phyloP scores from a whole-genome alignment of 352 stramenopile species.

The Pythium sp. region DNA sequence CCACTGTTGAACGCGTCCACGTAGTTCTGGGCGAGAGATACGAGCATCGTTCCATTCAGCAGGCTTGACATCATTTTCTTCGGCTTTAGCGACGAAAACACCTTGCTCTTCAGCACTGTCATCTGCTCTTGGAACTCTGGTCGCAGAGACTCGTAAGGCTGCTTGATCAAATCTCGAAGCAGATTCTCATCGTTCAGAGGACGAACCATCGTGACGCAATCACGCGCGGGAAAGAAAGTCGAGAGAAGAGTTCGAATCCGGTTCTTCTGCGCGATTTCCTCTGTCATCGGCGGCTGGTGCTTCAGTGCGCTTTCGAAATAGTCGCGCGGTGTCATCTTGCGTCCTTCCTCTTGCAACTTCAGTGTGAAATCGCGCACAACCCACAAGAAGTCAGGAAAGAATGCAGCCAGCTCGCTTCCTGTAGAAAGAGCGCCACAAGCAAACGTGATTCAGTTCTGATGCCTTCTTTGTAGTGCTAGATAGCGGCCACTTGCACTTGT shows the following conservation, averaged over 20 bases:
- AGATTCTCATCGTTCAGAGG: slow-evolving; percentile 65
- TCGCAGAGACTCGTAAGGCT: slow-evolving; percentile 57
- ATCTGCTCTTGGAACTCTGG: slow-evolving; percentile 68
- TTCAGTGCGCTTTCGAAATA: slow-evolving; percentile 80
- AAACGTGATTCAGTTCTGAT: not conserved
- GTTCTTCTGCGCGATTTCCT: slow-evolving; percentile 62
- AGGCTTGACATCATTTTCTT: slow-evolving; percentile 65
- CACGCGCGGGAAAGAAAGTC: slow-evolving; percentile 69
- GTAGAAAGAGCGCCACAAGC: not conserved
- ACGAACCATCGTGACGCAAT: slow-evolving; percentile 79
- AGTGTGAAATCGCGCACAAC: slow-evolving; percentile 79
- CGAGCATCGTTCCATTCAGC: slow-evolving; percentile 69
- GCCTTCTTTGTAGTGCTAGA: not conserved
- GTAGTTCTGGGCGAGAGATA: slow-evolving; percentile 62
- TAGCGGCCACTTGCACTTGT: not conserved
- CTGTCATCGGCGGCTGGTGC: slow-evolving; percentile 39
- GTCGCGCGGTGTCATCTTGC: slow-evolving; percentile 49
- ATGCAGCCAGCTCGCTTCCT: slow-evolving; percentile 42
- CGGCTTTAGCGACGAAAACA: slow-evolving; percentile 50
- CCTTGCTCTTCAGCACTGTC: slow-evolving; percentile 47
- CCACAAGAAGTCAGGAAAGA: slow-evolving; percentile 77
- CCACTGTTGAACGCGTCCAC: slow-evolving; percentile 67
- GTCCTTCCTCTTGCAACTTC: slow-evolving; percentile 56
- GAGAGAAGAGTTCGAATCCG: slow-evolving; percentile 50
- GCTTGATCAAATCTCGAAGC: slow-evolving; percentile 44